phyloP scores from a whole-genome alignment of 2,329 filamentous ascomycete genomes.

The Monilinia polystroma region DNA sequence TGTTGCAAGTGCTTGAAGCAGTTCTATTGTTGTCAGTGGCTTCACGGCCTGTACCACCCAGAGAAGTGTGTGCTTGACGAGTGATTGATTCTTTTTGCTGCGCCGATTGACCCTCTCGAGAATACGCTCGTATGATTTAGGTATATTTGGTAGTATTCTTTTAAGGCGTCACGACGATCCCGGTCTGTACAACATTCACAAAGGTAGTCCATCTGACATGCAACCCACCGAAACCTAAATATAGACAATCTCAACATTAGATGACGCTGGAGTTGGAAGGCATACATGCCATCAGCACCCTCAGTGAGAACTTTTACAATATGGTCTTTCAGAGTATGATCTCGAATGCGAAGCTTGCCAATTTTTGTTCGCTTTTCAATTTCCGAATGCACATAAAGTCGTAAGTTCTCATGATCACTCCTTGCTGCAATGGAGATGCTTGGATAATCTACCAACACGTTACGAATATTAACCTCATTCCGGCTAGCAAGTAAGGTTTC shows the following conservation, averaged over 20 bases:
- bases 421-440: conserved; percentile 27
- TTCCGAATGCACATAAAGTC: conserved; percentile 28
- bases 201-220: conserved; percentile 30
- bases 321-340: conserved; percentile 22
- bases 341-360: conserved; percentile 21
- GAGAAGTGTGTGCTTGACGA: conserved; percentile 30
- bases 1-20: conserved; percentile 30
- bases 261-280: conserved; percentile 1
- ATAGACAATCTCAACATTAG: conserved; percentile 24
- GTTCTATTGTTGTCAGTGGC: conserved; percentile 13
- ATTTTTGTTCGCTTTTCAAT: conserved; percentile 24
- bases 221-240: conserved; percentile 28
- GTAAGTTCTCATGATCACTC: conserved; percentile 24
- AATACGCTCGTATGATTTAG: conserved; percentile 37
- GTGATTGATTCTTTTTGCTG: conserved; percentile 26
- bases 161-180: conserved; percentile 28
- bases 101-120: conserved; percentile 34
- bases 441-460: conserved; percentile 1
- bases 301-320: conserved; percentile 26
- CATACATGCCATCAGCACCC: conserved; percentile 31
- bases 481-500: conserved; percentile 29
- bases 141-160: conserved; percentile 30
- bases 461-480: conserved; percentile 25
- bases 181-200: conserved; percentile 30
- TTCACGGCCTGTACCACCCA: conserved; percentile 25